Evolutionary conservation across 805 yeast genomes (phyloP).

Genomic region (Sugiyamaella marilandica): DNA sequence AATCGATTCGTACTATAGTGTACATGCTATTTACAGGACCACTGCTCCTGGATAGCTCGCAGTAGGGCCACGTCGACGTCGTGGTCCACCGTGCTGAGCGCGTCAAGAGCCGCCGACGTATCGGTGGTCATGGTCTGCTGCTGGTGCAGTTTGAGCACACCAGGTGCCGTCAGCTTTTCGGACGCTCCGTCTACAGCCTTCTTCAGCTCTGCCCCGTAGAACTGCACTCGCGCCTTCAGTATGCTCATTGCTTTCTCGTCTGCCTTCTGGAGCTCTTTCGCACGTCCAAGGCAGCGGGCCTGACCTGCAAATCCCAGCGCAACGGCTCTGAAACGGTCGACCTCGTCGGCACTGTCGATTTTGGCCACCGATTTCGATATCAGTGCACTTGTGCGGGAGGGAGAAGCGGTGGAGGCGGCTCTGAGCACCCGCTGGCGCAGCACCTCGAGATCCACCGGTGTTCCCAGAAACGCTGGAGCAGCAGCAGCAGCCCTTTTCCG

Average conservation of each 20-base stretch:
- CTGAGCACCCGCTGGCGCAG: neutral
- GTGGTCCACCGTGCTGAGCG: neutral
- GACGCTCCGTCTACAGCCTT: neutral
- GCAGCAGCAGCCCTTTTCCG: neutral
- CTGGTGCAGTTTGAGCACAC: neutral
- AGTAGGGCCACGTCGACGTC: neutral
- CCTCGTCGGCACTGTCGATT: neutral
- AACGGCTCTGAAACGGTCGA: neutral
- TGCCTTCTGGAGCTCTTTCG: neutral
- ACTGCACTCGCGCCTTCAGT: constrained; percentile 1
- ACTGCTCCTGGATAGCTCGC: neutral
- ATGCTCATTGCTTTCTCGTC: constrained; percentile 15
- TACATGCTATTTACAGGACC: neutral
- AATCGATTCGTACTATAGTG: neutral
- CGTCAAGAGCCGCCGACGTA: neutral
- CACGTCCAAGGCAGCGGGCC: neutral
- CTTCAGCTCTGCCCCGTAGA: neutral
- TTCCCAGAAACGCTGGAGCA: neutral
- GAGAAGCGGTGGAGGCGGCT: neutral
- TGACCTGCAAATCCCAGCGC: neutral
- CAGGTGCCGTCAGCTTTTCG: neutral
- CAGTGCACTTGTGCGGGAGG: neutral
- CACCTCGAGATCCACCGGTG: neutral
- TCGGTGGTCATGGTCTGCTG: neutral
- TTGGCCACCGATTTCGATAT: neutral